These are phyloP conservation scores for Kuraishia ogatae DNA, from an alignment of 805 yeast species.

Conservation along the genomic window DNA sequence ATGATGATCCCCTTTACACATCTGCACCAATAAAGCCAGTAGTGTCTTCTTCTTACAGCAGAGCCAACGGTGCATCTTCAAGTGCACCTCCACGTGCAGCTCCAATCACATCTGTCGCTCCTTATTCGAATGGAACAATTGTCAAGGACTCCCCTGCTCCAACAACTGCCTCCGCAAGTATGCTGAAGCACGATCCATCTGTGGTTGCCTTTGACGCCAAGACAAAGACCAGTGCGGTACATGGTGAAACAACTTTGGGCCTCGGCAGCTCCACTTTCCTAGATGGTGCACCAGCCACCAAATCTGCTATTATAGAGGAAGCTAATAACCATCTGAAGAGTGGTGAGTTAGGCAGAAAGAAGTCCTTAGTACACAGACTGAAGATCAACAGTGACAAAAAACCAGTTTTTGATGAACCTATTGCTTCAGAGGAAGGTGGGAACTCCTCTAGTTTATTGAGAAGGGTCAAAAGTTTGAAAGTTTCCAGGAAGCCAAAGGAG, in stretches of 20 bases:
- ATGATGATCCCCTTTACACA: constrained; percentile 33
- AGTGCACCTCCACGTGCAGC: background rate
- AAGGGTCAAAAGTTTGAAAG: constrained; percentile 86
- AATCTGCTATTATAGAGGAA: constrained; percentile 30
- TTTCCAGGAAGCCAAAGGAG: constrained; percentile 32
- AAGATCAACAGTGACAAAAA: constrained; percentile 18
- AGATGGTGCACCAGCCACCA: constrained; percentile 92
- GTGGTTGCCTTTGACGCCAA: constrained; percentile 66
- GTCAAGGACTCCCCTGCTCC: constrained; percentile 16
- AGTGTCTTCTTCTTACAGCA: background rate
- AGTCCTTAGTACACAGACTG: constrained; percentile 69
- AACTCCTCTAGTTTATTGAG: constrained; percentile 55
- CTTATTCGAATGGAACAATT: constrained; percentile 23
- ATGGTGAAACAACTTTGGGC: constrained; percentile 82
- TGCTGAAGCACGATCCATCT: constrained; percentile 42
- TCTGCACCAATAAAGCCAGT: constrained; percentile 6
- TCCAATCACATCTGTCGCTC: constrained; percentile 4
- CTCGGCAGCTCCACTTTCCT: constrained; percentile 87
- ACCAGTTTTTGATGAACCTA: background rate
- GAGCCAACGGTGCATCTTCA: background rate
- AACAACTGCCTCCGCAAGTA: constrained; percentile 17
- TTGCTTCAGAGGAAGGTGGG: constrained; percentile 9
- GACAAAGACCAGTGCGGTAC: constrained; percentile 60
- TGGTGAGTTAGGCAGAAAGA: constrained; percentile 64
- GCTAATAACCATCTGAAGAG: constrained; percentile 9